Evolutionary conservation across 345 rosid genomes (phyloP), one percentile per base, ranked within the genome.

Genomic region (Gossypium ekmanianum): DNA sequence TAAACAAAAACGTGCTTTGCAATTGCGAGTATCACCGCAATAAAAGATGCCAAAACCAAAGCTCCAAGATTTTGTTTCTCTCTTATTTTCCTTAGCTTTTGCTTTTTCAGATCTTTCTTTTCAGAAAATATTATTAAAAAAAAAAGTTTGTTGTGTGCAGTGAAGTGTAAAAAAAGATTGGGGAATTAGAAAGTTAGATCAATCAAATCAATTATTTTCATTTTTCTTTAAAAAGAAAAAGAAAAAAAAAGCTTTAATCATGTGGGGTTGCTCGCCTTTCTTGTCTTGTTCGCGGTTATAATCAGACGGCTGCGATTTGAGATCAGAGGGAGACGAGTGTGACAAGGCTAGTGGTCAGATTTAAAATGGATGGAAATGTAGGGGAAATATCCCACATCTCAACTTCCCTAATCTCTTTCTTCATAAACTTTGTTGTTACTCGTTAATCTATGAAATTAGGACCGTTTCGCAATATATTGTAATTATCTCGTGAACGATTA

Each of bases 261-360:
- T 44, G 54, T 44, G 70, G n/a, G 24, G 52, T 66, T 66, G 54
- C 52, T 44, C 13, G 70, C 61, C 45, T 50, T 76, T 50, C 61
- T 76, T 70, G 80, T 74, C 76, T 29, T 77, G 63, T 59, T 76
- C 7, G 11, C 16, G 26, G 22, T 61, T 26, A 57, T 14, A 5
- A 71, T 71, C 55, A 1, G 29, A 55, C 74, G 82, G 82, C 50
- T 69, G 20, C 27, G 72, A 74, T 79, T 51, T 52, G 34, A 22
- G 62, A 24, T 58, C 12, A n/a, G 6, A 34, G 29, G 54, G 0
- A 22, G 68, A 1, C 16, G 68, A 39, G 20, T 41, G 50, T 51
- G 55, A 5, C 2, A 59, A 57, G 55, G 34, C 5, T 10, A 9
- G 27, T 11, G 47, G 48, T 70, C 16, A 11, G 74, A n/a, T 29